phyloP scores from a whole-genome alignment of 768 basidiomycete species.

The Lactarius trivialis region DNA sequence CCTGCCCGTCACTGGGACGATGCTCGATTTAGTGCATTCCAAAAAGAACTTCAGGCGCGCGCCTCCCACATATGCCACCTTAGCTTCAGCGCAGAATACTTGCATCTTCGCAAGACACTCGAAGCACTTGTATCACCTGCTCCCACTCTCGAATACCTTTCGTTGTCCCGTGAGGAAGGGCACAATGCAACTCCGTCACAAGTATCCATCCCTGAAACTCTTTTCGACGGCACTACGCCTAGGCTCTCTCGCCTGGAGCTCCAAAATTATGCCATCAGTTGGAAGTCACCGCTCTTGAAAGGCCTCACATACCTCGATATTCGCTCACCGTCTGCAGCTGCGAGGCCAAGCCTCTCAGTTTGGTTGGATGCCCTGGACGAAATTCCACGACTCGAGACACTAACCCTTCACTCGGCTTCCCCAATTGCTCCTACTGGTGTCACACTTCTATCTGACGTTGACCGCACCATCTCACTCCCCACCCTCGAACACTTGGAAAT shows the following conservation, averaged over 20 bases:
- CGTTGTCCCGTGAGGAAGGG: not conserved
- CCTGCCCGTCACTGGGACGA: fast-evolving
- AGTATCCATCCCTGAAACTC: not conserved
- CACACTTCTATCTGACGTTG: not conserved
- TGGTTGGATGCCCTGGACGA: not conserved
- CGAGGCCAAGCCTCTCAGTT: not conserved
- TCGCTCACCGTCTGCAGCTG: not conserved
- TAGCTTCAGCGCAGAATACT: not conserved
- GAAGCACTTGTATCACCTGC: not conserved
- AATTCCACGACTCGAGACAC: not conserved
- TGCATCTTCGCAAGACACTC: not conserved
- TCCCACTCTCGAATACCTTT: not conserved
- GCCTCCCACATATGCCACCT: not conserved
- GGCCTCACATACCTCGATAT: not conserved
- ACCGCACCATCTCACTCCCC: not conserved
- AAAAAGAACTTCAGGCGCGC: not conserved
- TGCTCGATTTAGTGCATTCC: not conserved
- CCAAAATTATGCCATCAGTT: not conserved
- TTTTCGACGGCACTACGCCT: not conserved
- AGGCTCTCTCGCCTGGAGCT: not conserved
- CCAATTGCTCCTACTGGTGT: not conserved
- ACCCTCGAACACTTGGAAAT: not conserved
- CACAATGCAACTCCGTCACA: too few relatives aligned
- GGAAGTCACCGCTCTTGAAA: slow-evolving; percentile 4
- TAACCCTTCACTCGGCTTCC: not conserved